Base-by-base conservation (phyloP, 1,284 basidiomycete genomes). In the Naganishia albida region DNA sequence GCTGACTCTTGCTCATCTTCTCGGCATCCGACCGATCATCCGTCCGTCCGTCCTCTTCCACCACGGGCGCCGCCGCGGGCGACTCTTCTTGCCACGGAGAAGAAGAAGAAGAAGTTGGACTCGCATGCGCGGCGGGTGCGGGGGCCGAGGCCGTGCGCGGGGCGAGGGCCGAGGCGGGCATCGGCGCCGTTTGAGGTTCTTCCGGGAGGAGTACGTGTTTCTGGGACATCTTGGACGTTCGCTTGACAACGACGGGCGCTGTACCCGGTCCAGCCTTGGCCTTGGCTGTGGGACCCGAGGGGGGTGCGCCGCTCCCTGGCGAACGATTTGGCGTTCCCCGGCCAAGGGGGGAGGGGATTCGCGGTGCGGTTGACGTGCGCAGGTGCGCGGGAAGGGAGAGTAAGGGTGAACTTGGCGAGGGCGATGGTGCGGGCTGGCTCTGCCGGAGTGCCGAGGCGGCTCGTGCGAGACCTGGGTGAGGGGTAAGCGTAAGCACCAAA, bases 181-280 rank as follows among this genome's bases (percentile, higher is more conserved):
- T 79, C 0, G 92, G 89, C 65, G 87, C 88, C 1, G 93, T 91
- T 78, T 97, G 93, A 2, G 91, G 90, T 54, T 88, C 93, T 53
- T 90, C 91, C 0, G 93, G 93, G 13, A 97, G 84, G 23, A 93
- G 83, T 7, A 97, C 92, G 70, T 95, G 90, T 74, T 91, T 92
- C 72, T 94, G 91, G 0, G 88, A 89, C 0, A 89, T 93, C 81
- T 97, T 97, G 16, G 91, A 93, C 0, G 91, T 89, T 52, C 93
- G 84, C 10, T 34, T 34, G 34, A 34, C 34, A 3, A 78, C 91
- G 80, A 65, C 87, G 77, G 80, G 68, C 1, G 75, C 73, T 62
- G 77, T 75, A 7, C 40, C 40, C 15, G 48, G 23, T 2, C 20
- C 49, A 7, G 28, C 20, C 8, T 44, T 44, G 7, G 13, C 18